Evolutionary conservation across 441 rosid species (phyloP).

Genomic region (Populus hybrid): DNA sequence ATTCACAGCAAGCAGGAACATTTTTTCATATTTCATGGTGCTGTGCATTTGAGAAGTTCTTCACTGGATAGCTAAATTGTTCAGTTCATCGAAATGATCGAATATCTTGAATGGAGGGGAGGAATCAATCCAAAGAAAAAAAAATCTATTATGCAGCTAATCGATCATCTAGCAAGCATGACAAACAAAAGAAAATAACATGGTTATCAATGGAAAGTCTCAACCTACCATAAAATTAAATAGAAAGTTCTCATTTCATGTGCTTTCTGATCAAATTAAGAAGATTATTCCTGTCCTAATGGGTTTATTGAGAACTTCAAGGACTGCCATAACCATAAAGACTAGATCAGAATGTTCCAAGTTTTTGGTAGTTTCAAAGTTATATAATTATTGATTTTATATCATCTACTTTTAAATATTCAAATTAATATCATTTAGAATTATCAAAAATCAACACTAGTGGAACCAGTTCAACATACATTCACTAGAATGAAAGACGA

Average conservation of each 20-base stretch:
- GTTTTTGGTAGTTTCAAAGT: neutral
- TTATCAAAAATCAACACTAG: neutral
- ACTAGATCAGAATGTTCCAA: neutral
- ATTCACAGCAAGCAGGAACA: too few relatives aligned
- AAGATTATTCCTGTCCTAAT: neutral
- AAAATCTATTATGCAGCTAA: neutral
- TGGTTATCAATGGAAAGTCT: too few relatives aligned
- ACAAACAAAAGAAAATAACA: neutral
- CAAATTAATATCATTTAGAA: neutral
- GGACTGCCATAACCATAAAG: neutral
- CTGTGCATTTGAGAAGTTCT: too few relatives aligned
- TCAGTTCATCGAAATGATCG: too few relatives aligned
- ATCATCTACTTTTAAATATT: neutral
- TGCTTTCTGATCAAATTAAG: neutral
- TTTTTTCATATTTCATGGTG: too few relatives aligned
- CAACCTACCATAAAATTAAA: too few relatives aligned
- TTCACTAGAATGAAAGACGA: neutral
- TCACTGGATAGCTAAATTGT: too few relatives aligned
- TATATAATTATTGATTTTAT: neutral
- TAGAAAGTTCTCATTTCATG: neutral
- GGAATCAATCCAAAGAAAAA: too few relatives aligned
- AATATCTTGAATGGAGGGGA: too few relatives aligned
- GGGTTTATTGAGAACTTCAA: neutral
- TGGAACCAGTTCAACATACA: neutral
- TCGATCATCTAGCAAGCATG: neutral